Base-by-base conservation (phyloP, 2,329 filamentous ascomycete genomes). In the Penicillium thymicola region DNA sequence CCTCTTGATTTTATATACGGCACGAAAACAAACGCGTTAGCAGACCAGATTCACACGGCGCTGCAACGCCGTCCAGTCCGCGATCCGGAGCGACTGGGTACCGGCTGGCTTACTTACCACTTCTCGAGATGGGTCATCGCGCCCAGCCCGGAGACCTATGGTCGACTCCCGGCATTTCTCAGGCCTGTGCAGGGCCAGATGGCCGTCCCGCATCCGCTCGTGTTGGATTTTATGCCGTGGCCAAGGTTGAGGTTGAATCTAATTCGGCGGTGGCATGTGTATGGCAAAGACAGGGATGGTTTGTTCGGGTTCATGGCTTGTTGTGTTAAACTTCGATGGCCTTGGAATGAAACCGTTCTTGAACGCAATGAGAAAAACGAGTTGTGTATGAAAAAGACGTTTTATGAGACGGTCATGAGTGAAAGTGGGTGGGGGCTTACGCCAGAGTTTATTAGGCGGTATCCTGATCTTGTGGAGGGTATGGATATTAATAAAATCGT, bases 1-100 rank as follows among this genome's bases (percentile, higher is more conserved):
- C 67, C 67, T 0, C 59, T 70, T 2, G 67, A 69, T 14, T 46
- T 70, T 5, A 46, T 70, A 2, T 67, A 70, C 23, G 68, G 68
- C 16, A 65, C 63, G 23, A 63, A 62, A 18, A 59, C 60, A 40
- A 70, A 70, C 37, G 38, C 47, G 14, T 57, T 70, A 10, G 67
- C 67, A 41, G 51, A 69, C n/a, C 52, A 59, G 46, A 67, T 70
- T 23, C 62, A 68, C 50, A 54, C 21, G 4, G 23, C 45, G 13
- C 42, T 65, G 9, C 60, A 62, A 27, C 45, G 55, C 21, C 63
- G 67, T 2, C 64, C 67, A 5, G 23, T 69, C 8, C 65, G 67
- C 1, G 68, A 66, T 36, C 63, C 65, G 10, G 68, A 70, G 51
- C 49, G 61, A 23, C 48, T 70, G n/a, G 59, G 61, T 3, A 51